Base-by-base conservation (phyloP, 1,139 yeast species). In the Saccharomyces pastorianus region DNA sequence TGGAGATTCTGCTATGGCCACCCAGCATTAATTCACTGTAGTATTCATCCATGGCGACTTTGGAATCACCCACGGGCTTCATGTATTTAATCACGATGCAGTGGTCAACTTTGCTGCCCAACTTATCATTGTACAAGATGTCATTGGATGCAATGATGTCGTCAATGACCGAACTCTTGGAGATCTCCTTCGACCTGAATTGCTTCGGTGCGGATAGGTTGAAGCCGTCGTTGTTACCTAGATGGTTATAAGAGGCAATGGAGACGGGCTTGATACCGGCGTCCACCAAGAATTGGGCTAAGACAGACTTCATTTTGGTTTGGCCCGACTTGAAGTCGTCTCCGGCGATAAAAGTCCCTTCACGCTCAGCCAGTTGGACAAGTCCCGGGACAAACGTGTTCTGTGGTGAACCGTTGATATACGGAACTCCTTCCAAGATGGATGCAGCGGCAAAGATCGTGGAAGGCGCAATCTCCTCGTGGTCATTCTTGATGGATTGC, bases 41-140 rank as follows among this genome's bases (percentile, higher is more conserved):
- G 76, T 91, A 91, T 76, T 91, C 97, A 73, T 91, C 98, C 97
- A 91, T 91, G 54, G 98, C 98, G 59, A 91, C 96, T 79, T 91
- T 91, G 62, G 95, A 84, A 73, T 91, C 98, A 50, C 96, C 96
- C 54, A 91, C 97, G 8, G 97, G 97, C 58, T 88, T 87, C 69
- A 91, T 76, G 73, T 91, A 90, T 76, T 91, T 91, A 76, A 91
- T 91, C 60, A 91, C 98, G 71, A 91, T 90, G 74, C 96, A 87
- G 74, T 91, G 98, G 68, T 91, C 97, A 61, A 91, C 87, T 59
- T 79, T 81, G 63, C 83, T 81, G 56, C 96, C 96, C 49, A 77
- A 70, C 72, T 87, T 84, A 57, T 88, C 84, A 69, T 89, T 88
- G 80, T 90, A 91, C 63, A 91, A 77, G 64, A 90, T 83, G 63